Evolutionary conservation across 108 stramenopile genomes (phyloP).

Genomic region (Cyclotella sp.): DNA sequence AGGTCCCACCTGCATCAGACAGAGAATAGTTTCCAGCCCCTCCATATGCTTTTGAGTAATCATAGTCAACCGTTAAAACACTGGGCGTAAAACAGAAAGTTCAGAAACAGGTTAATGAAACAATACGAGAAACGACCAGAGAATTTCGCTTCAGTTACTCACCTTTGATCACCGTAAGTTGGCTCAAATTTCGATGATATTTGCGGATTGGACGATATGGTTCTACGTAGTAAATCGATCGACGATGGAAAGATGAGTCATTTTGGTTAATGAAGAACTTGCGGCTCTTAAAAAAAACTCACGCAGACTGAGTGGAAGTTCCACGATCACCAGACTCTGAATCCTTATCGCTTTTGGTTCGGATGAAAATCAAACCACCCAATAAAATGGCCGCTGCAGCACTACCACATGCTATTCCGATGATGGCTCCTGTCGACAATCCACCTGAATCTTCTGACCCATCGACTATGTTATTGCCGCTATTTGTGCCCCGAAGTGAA

Average conservation of each 20-base stretch:
- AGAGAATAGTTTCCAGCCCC: slow-evolving; percentile 70
- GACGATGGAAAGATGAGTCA: not conserved
- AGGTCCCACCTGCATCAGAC: slow-evolving; percentile 81
- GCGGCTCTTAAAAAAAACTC: slow-evolving; percentile 2
- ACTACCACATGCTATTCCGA: slow-evolving; percentile 70
- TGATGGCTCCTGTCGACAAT: slow-evolving; percentile 40
- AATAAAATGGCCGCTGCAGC: slow-evolving; percentile 45
- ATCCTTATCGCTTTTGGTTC: slow-evolving; percentile 39
- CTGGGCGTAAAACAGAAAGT: slow-evolving; percentile 40
- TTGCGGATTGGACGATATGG: slow-evolving; percentile 26
- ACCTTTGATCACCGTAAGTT: slow-evolving; percentile 77
- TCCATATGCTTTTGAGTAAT: slow-evolving; percentile 87
- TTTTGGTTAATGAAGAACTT: not conserved
- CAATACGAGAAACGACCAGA: not conserved
- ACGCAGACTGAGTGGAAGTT: slow-evolving; percentile 26
- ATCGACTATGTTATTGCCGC: not conserved
- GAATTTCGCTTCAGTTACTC: slow-evolving; percentile 13
- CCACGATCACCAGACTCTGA: slow-evolving; percentile 11
- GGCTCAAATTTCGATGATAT: slow-evolving; percentile 13
- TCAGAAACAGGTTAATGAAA: not conserved
- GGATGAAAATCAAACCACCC: slow-evolving; percentile 27
- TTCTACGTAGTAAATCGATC: not conserved
- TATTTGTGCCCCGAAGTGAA: slow-evolving; percentile 9
- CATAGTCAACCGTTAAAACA: slow-evolving; percentile 85
- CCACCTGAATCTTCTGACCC: slow-evolving; percentile 15